Evolutionary conservation across 257 asterid genomes (phyloP), one percentile per base, ranked within the genome.

Genomic region (Nicotiana paniculata): DNA sequence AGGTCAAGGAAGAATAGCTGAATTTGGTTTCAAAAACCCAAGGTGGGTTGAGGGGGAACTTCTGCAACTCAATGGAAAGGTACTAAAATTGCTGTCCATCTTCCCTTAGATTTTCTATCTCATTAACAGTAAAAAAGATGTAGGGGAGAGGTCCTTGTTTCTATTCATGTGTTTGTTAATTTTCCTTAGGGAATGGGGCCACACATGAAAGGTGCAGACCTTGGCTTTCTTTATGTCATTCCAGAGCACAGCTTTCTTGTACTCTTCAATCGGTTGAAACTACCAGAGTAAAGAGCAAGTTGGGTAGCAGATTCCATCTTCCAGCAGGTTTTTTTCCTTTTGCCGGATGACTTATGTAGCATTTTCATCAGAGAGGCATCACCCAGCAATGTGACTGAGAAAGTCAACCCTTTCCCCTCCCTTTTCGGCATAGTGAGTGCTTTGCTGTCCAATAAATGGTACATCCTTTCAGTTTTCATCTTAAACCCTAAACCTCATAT

Each of bases 41-140:
- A 91, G 88, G 85, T 96, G 99, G 99, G 97, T 96, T 10, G 97
- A 93, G 83, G 99, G 99, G 2, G 98, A 96, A 86, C 97, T 96
- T 84, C 89, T 96, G 76, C 97, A 94, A 86, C 92, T 96, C 54
- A 93, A 92, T 16, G 97, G 99, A 86, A 96, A 88, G 99, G 99
- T 96, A 88, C 75, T 64, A 39, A 48, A 48, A 48, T 33, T 75
- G 39, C 62, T 48, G 28, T 26, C 46, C 28, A 7, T 74, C 53
- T 69, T 62, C 3, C 55, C 39, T 46, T 24, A 26, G 28, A 59
- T 4, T 74, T 81, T 66, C 57, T 39, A 17, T 26, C 54, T 83
- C 51, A 58, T 55, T 51, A 43, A 32, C 7, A 24, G 55, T 59
- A 55, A 46, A 80, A 62, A 39, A 13, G 51, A 43, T 8, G 3